Evolutionary conservation across 2,329 filamentous ascomycete genomes (phyloP).

Genomic region (Knufia fluminis): DNA sequence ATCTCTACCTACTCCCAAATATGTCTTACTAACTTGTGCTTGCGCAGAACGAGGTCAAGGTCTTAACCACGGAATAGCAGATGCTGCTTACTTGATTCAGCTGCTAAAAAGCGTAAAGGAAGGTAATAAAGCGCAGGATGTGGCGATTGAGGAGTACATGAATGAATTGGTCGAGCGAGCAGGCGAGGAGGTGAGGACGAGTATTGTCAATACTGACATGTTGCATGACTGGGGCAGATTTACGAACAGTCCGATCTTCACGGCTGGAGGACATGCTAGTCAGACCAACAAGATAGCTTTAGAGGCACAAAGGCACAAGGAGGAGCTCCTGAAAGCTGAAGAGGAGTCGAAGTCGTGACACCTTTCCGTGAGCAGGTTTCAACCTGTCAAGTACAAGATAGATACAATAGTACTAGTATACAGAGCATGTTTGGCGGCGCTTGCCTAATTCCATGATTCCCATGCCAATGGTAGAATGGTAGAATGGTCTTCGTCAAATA

Average conservation of each 20-base stretch:
- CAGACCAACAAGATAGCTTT: neutral
- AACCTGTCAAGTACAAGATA: no score
- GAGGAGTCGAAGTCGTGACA: neutral
- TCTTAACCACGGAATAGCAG: conserved; percentile 24
- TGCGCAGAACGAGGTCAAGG: conserved; percentile 22
- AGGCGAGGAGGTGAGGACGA: conserved; percentile 36
- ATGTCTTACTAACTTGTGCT: no score
- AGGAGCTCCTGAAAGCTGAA: neutral
- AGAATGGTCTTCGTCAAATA: no score
- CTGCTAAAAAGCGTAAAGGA: conserved; percentile 13
- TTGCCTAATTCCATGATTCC: neutral
- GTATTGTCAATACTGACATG: conserved; percentile 37
- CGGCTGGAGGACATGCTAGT: conserved; percentile 12
- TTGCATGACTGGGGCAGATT: conserved; percentile 35
- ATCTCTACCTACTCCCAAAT: neutral
- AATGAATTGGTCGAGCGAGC: conserved; percentile 33
- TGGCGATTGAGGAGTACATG: conserved; percentile 23
- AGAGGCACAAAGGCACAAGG: neutral
- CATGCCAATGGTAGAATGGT: no score
- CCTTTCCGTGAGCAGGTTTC: no score
- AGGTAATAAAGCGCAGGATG: conserved; percentile 9
- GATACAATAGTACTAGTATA: no score
- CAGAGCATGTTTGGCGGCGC: neutral
- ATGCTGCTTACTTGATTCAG: conserved; percentile 20
- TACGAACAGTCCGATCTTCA: conserved; percentile 13